Evolutionary conservation across 352 stramenopile genomes (phyloP), one percentile per base, ranked within the genome.

Genomic region (Achlya hypogyna): DNA sequence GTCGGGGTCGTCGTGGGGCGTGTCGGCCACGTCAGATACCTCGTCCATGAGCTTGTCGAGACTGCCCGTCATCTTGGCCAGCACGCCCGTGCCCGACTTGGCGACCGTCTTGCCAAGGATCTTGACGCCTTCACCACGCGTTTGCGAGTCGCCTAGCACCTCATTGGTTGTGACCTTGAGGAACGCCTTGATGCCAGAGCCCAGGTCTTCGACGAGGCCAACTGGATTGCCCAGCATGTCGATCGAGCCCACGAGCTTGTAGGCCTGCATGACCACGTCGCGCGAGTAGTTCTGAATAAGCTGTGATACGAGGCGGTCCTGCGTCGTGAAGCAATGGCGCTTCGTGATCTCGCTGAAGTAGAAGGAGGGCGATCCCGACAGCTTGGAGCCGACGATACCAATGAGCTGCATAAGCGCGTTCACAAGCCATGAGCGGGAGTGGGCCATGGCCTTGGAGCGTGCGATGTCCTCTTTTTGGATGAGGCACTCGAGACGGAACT

Each of bases 111-210:
- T 93, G 9, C 86, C 86, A 1, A 95, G 64, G 2, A 95, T 81
- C 69, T 93, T 93, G 10, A 95, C 86, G 67, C 86, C 86, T 69
- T 95, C 84, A 18, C 86, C 86, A 52, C 86, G 81, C 18, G 86
- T 95, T 51, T 95, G 81, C 9, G 84, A 78, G 58, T 91, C 84
- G 3, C 86, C 86, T n/a, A 78, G 74, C 12, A 95, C 63, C 53
- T 95, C 86, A 28, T 85, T 82, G 70, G 89, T 92, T n/a, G 86
- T 95, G 62, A 95, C 91, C 71, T 93, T 95, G 28, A 95, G 53
- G 63, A 95, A 95, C 47, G 92, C 83, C 4, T 93, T 78, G 12
- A 95, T 81, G 45, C 86, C 86, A n/a, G 82, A 92, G 4, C 86
- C 86, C 31, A 95, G 74, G 60, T 95, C 86, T 67, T 92, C 86